Percentiles rank a stretch among this genome's conserved stretches.
Conservation (phyloP, 148 eudicot genomes). For the Arctostaphylos glauca region DNA sequence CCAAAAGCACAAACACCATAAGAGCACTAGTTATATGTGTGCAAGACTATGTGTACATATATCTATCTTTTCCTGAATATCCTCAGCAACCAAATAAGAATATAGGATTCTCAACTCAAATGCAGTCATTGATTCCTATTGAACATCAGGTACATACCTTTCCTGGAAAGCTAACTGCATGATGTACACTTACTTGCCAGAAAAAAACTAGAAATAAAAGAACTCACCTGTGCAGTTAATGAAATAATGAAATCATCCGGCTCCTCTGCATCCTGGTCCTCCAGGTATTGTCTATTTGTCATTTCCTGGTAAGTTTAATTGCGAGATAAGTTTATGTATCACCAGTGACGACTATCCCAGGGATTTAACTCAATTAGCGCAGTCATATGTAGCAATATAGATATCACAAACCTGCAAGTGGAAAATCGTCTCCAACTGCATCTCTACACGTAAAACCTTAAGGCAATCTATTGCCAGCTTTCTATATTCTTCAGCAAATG, state of each 20-base stretch:
- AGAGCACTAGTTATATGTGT: not conserved
- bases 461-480: constrained; percentile 94
- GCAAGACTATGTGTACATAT: not conserved
- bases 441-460: constrained; percentile 93
- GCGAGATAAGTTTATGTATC: constrained; percentile 18
- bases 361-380: not conserved
- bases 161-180: not conserved
- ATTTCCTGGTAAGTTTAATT: constrained; percentile 62
- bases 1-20: not conserved
- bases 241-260: constrained; percentile 96
- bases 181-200: not conserved
- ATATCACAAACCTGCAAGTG: constrained; percentile 81
- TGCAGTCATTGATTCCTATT: not conserved
- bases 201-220: not conserved
- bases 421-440: constrained; percentile 90
- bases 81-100: not conserved
- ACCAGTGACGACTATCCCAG: constrained; percentile 8
- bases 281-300: constrained; percentile 79
- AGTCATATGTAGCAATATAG: not conserved
- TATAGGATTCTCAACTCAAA: constrained; percentile 4
- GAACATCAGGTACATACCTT: not conserved
- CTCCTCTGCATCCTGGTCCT: constrained; percentile 99
- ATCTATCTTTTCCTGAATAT: not conserved
- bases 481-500: constrained; percentile 94
- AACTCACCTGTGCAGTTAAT: constrained; percentile 77